A percentile compares a stretch with the other conserved stretches of the same genome.
Conservation (phyloP, 352 stramenopile genomes). For the Phytopythium montanum region DNA sequence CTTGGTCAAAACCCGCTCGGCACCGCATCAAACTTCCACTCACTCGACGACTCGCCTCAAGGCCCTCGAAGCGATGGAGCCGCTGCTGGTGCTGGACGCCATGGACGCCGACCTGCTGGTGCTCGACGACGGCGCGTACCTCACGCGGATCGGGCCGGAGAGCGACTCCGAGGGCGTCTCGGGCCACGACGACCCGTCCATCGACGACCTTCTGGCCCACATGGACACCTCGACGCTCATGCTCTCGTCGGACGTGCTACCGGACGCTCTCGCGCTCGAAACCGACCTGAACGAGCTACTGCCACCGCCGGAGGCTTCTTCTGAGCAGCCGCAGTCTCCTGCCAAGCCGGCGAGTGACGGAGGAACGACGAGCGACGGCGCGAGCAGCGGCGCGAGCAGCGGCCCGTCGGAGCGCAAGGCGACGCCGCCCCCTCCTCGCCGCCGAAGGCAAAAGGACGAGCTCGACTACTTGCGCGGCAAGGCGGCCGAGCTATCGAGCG, state of each 20-base stretch:
- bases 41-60: neutral
- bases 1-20: too few relatives aligned
- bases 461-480: slow-evolving; percentile 34
- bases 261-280: slow-evolving; percentile 11
- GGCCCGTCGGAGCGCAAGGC: neutral
- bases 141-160: neutral
- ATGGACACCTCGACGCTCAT: neutral
- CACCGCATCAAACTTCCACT: neutral
- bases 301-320: too few relatives aligned
- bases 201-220: slow-evolving; percentile 19
- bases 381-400: neutral
- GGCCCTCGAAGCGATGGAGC: neutral
- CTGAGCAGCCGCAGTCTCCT: too few relatives aligned
- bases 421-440: slow-evolving; percentile 9
- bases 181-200: neutral
- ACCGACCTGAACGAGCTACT: slow-evolving; percentile 14
- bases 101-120: slow-evolving; percentile 1
- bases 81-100: neutral
- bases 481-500: slow-evolving; percentile 23
- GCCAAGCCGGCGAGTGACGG: neutral
- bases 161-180: neutral
- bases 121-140: neutral
- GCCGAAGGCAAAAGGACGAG: slow-evolving; percentile 37
- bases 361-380: neutral
- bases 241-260: slow-evolving; percentile 8